A percentile compares a stretch with the other conserved stretches of the same genome.
These are phyloP conservation scores for Diplogelasinospora grovesii DNA, from an alignment of 495 filamentous ascomycete genomes.

Conservation along the genomic window DNA sequence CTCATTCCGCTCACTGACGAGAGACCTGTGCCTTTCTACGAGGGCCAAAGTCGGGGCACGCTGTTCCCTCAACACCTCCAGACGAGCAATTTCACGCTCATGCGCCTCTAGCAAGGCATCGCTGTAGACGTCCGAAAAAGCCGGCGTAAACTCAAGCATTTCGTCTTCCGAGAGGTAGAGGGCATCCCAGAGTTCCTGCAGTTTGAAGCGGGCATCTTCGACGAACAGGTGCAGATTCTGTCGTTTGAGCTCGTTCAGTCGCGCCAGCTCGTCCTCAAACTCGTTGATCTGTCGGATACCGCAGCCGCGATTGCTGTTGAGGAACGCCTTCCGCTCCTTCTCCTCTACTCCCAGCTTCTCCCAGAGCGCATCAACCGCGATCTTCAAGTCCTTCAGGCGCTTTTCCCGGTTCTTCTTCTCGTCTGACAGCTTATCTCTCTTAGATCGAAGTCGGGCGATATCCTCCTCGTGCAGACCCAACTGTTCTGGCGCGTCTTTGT, in stretches of 20 bases:
- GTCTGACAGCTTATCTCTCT: conserved; percentile 79
- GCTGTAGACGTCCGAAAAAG: conserved; percentile 81
- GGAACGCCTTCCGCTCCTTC: conserved; percentile 72
- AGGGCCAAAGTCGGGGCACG: conserved; percentile 75
- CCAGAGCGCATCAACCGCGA: conserved; percentile 77
- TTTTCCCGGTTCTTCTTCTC: conserved; percentile 86
- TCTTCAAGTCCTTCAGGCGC: conserved; percentile 67
- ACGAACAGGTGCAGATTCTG: conserved; percentile 94
- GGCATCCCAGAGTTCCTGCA: conserved; percentile 91
- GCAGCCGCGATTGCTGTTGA: conserved; percentile 63
- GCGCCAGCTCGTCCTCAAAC: conserved; percentile 79
- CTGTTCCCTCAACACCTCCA: conserved; percentile 80
- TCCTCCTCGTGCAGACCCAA: conserved; percentile 86
- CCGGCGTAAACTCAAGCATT: conserved; percentile 94
- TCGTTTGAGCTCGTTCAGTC: conserved; percentile 85
- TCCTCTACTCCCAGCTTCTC: conserved; percentile 79
- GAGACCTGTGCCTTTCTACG: conserved; percentile 74
- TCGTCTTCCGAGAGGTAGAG: conserved; percentile 95
- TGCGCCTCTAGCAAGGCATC: conserved; percentile 85
- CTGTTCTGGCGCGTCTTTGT: conserved; percentile 85
- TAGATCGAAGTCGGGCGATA: conserved; percentile 60
- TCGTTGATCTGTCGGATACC: conserved; percentile 86
- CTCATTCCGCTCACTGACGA: conserved; percentile 83
- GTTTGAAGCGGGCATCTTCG: conserved; percentile 79
- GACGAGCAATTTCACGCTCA: conserved; percentile 76